Evolutionary conservation across 495 filamentous ascomycete genomes (phyloP), one percentile per base, ranked within the genome.

Genomic region (Neurospora cerealis): DNA sequence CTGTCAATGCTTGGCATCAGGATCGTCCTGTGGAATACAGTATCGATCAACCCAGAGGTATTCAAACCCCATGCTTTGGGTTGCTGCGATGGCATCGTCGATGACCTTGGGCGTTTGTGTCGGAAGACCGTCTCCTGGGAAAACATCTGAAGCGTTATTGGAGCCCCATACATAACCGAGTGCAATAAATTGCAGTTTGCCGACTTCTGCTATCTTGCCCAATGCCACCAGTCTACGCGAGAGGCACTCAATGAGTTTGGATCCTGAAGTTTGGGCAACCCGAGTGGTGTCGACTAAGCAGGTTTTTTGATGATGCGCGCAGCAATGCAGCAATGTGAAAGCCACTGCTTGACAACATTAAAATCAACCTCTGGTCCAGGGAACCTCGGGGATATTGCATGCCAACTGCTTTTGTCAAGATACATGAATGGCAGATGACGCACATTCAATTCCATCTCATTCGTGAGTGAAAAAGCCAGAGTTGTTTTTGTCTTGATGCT

Each of bases 11-110:
- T 79, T 80, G 10, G 75, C 73, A 1, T 15, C 36, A 2, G 37
- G 17, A 32, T 75, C 40, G 36, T 41, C 4, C 34, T 80, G 74
- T 40, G 77, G 62, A 37, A 80, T 77, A 36, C 78, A 80, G 46
- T 78, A 79, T 40, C 42, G 17, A 46, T 46, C 42, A n/a, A 46
- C 42, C 42, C 42, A 46, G 7, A 46, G 2, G 19, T 46, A 21
- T 4, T n/a, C 2, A 3, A 4, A 21, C 17, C 42, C 42, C 42
- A 46, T 46, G 7, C 1, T 2, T 19, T 46, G 42, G 7, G 42
- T n/a, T 46, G 42, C 19, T 3, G 8, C 19, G 3, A 46, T 46
- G 17, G 42, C 42, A 46, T 46, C 42, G 42, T 46, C 42, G 19
- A 46, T 46, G 0, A 46, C 42, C 42, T 46, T 46, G 17, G 7